Evolutionary conservation across 1,139 yeast species (phyloP), one percentile per base, ranked within the genome.

Genomic region (Debaryomyces coudertii): DNA sequence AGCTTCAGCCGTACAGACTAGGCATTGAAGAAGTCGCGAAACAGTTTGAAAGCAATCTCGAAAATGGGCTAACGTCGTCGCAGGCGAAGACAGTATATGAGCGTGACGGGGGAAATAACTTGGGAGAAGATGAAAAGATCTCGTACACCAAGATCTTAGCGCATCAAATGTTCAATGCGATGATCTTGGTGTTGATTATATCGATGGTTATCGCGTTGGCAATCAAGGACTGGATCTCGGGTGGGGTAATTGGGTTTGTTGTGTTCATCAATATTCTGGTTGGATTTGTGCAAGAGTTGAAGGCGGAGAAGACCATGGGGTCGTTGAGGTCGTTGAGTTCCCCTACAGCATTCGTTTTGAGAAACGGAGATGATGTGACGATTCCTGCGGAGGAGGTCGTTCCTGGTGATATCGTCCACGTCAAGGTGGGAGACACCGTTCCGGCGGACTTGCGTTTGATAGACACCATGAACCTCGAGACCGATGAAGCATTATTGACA

Each of bases 241-340:
- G 92, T 44, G 95, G 95, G 45, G 95, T 87, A 27, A 85, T 87
- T 60, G 85, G 82, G 1, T 85, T 81, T 44, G 93, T 87, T 24
- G 83, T 87, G 28, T 66, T 68, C 36, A 74, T 87, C 51, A 87
- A 87, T 61, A 83, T 87, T 40, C 67, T 68, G 23, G 86, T 87
- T 41, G 95, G 95, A 1, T 80, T 85, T 45, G 65, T 80, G 52
- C 95, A 87, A 63, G 90, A 85, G 61, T 71, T 73, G 53, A 80
- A 81, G 50, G 95, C 95, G 2, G 93, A 87, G 55, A 81, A 85
- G 62, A 87, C 95, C 1, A 87, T 87, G 90, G 89, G 86, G 28
- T 83, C 92, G 1, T 76, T 87, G 45, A 75, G 82, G 50, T 77
- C 83, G 2, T 75, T 87, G 48, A 79, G 87, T 44, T 82, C 92